Percentiles rank a stretch among this genome's conserved stretches.
These are phyloP conservation scores for Heliamphora pulchella DNA, from an alignment of 179 eudicot genomes.

Conservation along the genomic window DNA sequence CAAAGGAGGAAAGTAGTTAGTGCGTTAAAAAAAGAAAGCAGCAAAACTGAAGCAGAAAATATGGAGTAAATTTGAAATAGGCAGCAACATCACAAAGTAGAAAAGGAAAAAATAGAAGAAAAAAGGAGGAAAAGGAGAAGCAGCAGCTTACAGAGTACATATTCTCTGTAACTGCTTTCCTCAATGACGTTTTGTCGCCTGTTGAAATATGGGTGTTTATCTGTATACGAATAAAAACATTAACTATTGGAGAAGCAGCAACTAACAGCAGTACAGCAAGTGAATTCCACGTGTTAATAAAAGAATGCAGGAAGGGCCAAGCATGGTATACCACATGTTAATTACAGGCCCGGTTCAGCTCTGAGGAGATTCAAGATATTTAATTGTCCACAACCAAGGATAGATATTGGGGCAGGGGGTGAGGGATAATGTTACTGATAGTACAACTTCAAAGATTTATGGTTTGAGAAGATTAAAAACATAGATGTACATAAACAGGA, in stretches of 20 bases:
- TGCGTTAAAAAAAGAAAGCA: not conserved
- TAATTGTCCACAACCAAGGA: not conserved
- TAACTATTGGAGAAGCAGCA: constrained; percentile 1
- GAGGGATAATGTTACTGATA: not conserved
- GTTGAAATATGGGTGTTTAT: constrained; percentile 59
- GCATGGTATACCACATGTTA: not conserved
- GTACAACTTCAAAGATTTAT: not conserved
- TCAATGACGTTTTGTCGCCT: constrained; percentile 66
- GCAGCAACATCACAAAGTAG: not conserved
- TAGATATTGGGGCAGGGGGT: not conserved
- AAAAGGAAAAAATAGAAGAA: not conserved
- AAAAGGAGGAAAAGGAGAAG: constrained; percentile 5
- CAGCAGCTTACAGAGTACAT: constrained; percentile 72
- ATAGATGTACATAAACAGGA: not conserved
- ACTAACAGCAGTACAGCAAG: not conserved
- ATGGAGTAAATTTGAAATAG: not conserved
- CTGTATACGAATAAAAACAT: constrained; percentile 33
- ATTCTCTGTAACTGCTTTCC: constrained; percentile 80
- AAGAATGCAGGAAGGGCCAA: not conserved
- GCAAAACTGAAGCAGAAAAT: constrained; percentile 5
- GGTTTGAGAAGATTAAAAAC: not conserved
- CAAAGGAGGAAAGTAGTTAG: not conserved
- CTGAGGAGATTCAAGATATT: not conserved
- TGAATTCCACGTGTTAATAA: not conserved
- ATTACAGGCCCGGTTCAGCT: not conserved